Percentiles rank a stretch among this genome's conserved stretches.
Evolutionary conservation across 306 rosid species (phyloP).

Genomic region (Pyrus pyrifolia): DNA sequence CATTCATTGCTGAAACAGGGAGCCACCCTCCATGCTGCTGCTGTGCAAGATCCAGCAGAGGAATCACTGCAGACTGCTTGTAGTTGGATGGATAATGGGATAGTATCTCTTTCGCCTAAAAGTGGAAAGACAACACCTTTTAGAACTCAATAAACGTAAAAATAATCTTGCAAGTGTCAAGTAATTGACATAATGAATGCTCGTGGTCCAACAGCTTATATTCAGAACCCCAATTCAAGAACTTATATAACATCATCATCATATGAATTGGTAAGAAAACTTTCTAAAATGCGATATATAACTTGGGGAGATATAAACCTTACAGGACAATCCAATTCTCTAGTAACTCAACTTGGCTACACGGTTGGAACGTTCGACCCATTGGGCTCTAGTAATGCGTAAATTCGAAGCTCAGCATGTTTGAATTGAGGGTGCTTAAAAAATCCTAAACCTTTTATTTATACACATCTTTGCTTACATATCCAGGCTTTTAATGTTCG

Average conservation of each 20-base stretch:
- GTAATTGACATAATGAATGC: not conserved
- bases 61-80: constrained; percentile 97
- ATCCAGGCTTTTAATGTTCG: not conserved
- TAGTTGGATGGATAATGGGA: constrained; percentile 98
- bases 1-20: constrained; percentile 97
- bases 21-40: constrained; percentile 99
- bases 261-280: not conserved
- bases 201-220: not conserved
- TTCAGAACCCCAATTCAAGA: not conserved
- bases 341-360: not conserved
- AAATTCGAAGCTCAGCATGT: not conserved
- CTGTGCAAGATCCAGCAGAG: constrained; percentile 95
- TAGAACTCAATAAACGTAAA: not conserved
- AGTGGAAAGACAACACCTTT: constrained; percentile 14
- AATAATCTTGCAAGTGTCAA: not conserved
- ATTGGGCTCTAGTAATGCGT: not conserved
- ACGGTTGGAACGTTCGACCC: not conserved
- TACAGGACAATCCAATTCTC: not conserved
- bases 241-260: not conserved
- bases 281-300: not conserved
- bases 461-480: not conserved
- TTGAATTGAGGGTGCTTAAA: not conserved
- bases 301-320: not conserved
- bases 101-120: constrained; percentile 72
- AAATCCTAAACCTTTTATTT: not conserved